phyloP scores from a whole-genome alignment of 164 flowering plant genomes.

The Cinnamomum chago region DNA sequence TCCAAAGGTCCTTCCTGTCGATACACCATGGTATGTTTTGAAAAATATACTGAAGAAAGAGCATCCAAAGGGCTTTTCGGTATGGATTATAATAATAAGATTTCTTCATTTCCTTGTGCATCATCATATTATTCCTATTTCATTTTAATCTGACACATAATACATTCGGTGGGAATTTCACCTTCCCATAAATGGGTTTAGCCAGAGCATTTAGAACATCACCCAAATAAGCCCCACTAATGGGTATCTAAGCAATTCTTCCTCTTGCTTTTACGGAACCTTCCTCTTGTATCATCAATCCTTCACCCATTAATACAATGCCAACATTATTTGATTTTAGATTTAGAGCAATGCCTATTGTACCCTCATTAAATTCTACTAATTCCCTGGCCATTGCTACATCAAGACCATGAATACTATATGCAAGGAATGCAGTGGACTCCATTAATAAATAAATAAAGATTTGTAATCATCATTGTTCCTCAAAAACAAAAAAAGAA shows the following conservation, averaged over 20 bases:
- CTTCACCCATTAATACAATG: background rate
- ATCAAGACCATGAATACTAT: too few species aligned
- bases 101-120: too few species aligned
- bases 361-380: background rate
- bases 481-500: too few species aligned
- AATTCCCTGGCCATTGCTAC: background rate
- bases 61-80: too few species aligned
- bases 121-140: background rate
- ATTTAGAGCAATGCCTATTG: background rate
- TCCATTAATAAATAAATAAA: too few species aligned
- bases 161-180: too few species aligned
- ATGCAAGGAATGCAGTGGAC: too few species aligned
- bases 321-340: background rate
- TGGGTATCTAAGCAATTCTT: slow-evolving; percentile 6
- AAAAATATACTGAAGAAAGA: too few species aligned
- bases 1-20: too few species aligned
- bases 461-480: too few species aligned
- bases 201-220: background rate
- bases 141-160: background rate
- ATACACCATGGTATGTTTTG: too few species aligned
- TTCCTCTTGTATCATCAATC: background rate
- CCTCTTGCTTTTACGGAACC: slow-evolving; percentile 4
- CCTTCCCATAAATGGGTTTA: background rate
- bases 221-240: slow-evolving; percentile 1
- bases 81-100: too few species aligned